Evolutionary conservation across 2,329 filamentous ascomycete genomes (phyloP).

Genomic region (Chrysoporthe cubensis): DNA sequence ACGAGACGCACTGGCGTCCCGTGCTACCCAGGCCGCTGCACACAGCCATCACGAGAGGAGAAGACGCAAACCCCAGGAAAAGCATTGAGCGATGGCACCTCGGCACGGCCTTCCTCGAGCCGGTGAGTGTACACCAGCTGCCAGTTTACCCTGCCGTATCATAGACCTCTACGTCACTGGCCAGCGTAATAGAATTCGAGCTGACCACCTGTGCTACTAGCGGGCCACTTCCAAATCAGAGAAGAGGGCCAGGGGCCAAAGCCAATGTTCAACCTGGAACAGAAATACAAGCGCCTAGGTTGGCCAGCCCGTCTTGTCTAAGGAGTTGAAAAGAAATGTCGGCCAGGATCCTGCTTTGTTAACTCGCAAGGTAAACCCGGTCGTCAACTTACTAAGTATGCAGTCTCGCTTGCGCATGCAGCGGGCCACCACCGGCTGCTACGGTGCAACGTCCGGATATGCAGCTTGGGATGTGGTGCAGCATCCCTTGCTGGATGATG

Average conservation of each 20-base stretch:
- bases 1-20: neutral
- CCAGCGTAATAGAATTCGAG: neutral
- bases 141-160: neutral
- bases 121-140: neutral
- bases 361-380: neutral
- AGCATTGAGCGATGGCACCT: neutral
- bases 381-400: neutral
- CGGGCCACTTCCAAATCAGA: too few relatives aligned
- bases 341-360: neutral
- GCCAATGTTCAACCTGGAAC: neutral
- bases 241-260: neutral
- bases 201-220: neutral
- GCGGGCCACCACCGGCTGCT: neutral
- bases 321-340: neutral
- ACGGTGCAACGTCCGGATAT: neutral
- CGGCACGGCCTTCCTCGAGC: neutral
- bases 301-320: neutral
- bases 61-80: neutral
- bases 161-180: neutral
- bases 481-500: conserved; percentile 2
- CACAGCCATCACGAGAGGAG: neutral
- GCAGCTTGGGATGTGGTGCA: conserved; percentile 4
- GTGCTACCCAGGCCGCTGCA: neutral
- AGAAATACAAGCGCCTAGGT: neutral
- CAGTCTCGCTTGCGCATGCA: conserved; percentile 6